Evolutionary conservation across 371 early-diverging fungal genomes (phyloP).

Genomic region (Haplosporangium sp.): DNA sequence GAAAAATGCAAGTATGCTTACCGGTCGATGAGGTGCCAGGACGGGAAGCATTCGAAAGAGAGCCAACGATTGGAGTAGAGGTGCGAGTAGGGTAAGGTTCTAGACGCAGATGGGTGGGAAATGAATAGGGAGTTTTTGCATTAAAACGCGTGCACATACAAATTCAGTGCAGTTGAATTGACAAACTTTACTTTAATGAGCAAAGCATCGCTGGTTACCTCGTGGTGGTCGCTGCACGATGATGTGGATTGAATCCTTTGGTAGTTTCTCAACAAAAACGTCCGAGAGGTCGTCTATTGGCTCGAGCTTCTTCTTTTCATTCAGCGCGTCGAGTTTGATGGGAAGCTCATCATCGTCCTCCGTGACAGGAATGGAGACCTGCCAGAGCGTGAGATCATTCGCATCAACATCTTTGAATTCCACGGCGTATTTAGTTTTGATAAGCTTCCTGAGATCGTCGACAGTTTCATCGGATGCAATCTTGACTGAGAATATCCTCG

Average conservation of each 20-base stretch:
- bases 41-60: background rate
- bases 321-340: background rate
- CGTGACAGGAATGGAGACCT: constrained; percentile 19
- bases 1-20: background rate
- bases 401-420: constrained; percentile 14
- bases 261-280: background rate
- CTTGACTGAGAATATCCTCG: background rate
- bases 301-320: constrained; percentile 9
- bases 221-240: constrained; percentile 25
- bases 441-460: constrained; percentile 28
- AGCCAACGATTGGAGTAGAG: too few species aligned
- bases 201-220: too few species aligned
- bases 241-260: constrained; percentile 8
- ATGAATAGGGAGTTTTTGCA: too few species aligned
- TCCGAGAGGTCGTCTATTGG: background rate
- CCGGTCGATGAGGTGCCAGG: background rate
- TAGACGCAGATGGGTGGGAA: too few species aligned
- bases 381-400: constrained; percentile 25
- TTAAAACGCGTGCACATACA: too few species aligned
- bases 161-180: too few species aligned
- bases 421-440: too few species aligned
- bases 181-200: too few species aligned
- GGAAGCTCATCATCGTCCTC: too few species aligned
- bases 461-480: constrained; percentile 2
- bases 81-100: too few species aligned